Evolutionary conservation across 2,329 filamentous ascomycete genomes (phyloP), one percentile per base, ranked within the genome.

Genomic region (Beauveria australis): DNA sequence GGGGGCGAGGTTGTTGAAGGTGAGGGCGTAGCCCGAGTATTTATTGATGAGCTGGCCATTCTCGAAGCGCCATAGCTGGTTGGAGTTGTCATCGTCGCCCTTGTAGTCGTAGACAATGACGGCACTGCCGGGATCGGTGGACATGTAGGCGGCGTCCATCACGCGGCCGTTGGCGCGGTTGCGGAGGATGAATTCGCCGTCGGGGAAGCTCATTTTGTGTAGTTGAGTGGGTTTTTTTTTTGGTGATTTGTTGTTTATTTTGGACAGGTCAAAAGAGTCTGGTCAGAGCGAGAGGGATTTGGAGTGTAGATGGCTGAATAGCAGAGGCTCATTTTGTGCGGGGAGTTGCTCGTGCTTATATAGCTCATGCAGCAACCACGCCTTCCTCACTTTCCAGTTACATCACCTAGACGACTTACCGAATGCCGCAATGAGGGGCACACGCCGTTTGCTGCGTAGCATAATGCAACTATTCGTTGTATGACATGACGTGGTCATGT

Each of bases 161-260:
- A 51, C 46, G 46, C 22, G 44, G 55, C 46, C 37, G 37, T 19
- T 41, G 33, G 55, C 55, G 33, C 55, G 44, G 55, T 58, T 58
- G 30, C 47, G 33, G 46, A 58, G n/a, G 33, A 19, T 10, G 24
- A 58, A 58, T 8, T 58, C 46, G 18, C 55, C 55, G 10, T 58
- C 55, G 22, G 55, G 55, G 46, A 58, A 58, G 16, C 6, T 6
- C 53, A 54, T 54, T 6, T 47, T 47, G 22, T 12, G 12, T 47
- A 22, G 10, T 47, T 19, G 19, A 22, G 8, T 6, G 44, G 19
- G 7, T 12, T 24, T 12, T 9, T 12, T 9, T 18, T 26, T 19
- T 3, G 44, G 22, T 18, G 7, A 24, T 12, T 26, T 47, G 22
- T 37, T 5, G 30, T 33, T 16, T 6, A 5, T 37, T 33, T 33